Percentiles rank a stretch among this genome's conserved stretches.
phyloP scores from a whole-genome alignment of 2,329 filamentous ascomycete genomes.

The Pseudopyrenochaeta lycopersici region DNA sequence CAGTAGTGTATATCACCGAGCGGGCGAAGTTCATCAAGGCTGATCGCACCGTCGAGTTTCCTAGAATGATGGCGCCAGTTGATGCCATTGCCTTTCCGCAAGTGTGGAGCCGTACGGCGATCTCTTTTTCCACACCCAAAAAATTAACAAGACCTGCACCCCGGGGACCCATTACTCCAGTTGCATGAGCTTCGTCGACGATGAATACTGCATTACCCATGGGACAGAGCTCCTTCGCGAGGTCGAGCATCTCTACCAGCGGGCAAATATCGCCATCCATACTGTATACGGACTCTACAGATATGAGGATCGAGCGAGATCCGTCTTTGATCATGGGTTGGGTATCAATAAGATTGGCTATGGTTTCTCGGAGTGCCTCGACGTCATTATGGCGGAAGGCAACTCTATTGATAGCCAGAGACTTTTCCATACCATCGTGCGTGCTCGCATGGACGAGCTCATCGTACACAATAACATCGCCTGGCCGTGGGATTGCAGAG shows the following conservation, averaged over 20 bases:
- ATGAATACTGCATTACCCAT: slow-evolving; percentile 68
- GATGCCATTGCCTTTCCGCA: slow-evolving; percentile 37
- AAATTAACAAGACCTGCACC: slow-evolving; percentile 64
- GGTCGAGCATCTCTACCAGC: slow-evolving; percentile 66
- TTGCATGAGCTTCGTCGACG: slow-evolving; percentile 73
- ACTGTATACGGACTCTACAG: slow-evolving; percentile 65
- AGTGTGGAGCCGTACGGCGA: slow-evolving; percentile 35
- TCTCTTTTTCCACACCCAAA: slow-evolving; percentile 36
- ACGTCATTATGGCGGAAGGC: slow-evolving; percentile 67
- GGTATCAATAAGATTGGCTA: slow-evolving; percentile 3
- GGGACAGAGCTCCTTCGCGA: slow-evolving; percentile 65
- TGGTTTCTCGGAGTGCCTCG: slow-evolving; percentile 52
- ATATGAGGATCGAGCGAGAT: slow-evolving; percentile 41
- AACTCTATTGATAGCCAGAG: slow-evolving; percentile 58
- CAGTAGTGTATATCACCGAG: slow-evolving; percentile 41
- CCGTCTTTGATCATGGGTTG: slow-evolving; percentile 31
- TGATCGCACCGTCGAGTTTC: no score
- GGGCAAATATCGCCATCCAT: slow-evolving; percentile 82
- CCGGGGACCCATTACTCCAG: slow-evolving; percentile 64
- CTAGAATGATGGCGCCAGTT: slow-evolving; percentile 18
- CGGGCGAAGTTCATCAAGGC: slow-evolving; percentile 6
- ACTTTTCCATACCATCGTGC: slow-evolving; percentile 78
- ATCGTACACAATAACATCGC: slow-evolving; percentile 78
- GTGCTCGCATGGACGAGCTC: slow-evolving; percentile 78
- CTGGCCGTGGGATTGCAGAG: slow-evolving; percentile 48